phyloP scores from a whole-genome alignment of 306 rosid species.

The Lablab purpureus region DNA sequence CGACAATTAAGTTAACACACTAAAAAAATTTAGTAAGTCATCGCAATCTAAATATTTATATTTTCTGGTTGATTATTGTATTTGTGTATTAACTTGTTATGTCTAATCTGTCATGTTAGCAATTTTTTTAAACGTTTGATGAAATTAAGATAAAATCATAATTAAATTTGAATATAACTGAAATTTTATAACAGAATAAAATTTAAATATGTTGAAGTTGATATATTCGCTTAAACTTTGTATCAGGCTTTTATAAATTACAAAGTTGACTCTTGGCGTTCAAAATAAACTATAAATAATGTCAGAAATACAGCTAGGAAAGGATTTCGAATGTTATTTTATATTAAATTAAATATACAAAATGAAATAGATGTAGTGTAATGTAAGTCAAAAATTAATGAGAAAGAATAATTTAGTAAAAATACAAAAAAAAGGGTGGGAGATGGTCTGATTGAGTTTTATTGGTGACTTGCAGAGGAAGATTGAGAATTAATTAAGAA shows the following conservation, averaged over 20 bases:
- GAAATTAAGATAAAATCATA: no score
- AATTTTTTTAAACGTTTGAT: no score
- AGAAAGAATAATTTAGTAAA: background rate
- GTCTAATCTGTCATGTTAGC: background rate
- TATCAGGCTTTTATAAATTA: background rate
- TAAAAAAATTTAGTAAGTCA: no score
- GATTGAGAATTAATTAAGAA: background rate
- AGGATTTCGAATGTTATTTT: no score
- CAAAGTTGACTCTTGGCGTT: background rate
- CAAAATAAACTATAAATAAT: background rate
- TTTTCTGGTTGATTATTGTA: no score
- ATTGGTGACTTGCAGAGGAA: constrained; percentile 13
- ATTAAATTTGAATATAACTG: no score
- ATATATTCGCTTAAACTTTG: background rate
- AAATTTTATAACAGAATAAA: no score
- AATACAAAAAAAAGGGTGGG: background rate
- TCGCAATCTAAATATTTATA: no score
- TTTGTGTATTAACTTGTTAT: no score
- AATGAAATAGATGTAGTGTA: no score
- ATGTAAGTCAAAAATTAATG: background rate
- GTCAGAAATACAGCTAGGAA: background rate
- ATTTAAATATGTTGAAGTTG: background rate
- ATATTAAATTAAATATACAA: no score
- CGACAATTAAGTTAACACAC: no score
- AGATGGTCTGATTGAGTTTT: background rate